phyloP scores from a whole-genome alignment of 129 eudicot genomes.

The Flaveria robusta region DNA sequence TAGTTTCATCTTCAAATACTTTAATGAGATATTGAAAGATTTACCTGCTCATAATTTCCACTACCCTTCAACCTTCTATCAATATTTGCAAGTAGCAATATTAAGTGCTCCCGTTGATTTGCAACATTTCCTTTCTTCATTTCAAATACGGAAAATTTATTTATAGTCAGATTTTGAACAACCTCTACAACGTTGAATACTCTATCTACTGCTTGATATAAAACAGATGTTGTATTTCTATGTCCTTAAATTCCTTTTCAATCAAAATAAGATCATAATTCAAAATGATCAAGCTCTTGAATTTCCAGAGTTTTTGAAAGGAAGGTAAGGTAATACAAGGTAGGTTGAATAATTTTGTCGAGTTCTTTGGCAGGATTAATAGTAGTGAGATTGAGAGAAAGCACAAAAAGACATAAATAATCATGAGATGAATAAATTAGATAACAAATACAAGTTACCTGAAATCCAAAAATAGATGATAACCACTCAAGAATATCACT shows the following conservation, averaged over 20 bases:
- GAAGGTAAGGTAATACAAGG: slow-evolving; percentile 7
- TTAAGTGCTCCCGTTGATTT: slow-evolving; percentile 96
- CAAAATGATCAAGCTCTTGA: slow-evolving; percentile 22
- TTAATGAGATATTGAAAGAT: slow-evolving; percentile 21
- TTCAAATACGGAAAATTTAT: slow-evolving; percentile 14
- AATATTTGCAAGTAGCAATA: slow-evolving; percentile 90
- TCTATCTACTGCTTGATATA: neutral
- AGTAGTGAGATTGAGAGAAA: slow-evolving; percentile 11
- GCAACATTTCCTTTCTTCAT: slow-evolving; percentile 99
- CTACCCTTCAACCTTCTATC: slow-evolving; percentile 64
- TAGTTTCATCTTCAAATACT: slow-evolving; percentile 10
- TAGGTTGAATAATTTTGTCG: slow-evolving; percentile 10
- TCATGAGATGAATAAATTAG: slow-evolving; percentile 13
- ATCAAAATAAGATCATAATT: neutral
- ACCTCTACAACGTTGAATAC: slow-evolving; percentile 6
- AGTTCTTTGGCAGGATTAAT: slow-evolving; percentile 17
- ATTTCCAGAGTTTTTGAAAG: slow-evolving; percentile 15
- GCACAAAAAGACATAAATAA: slow-evolving; percentile 13
- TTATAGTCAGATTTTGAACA: slow-evolving; percentile 31
- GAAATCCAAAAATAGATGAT: slow-evolving; percentile 86
- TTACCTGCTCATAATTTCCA: slow-evolving; percentile 62
- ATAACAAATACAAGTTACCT: slow-evolving; percentile 53
- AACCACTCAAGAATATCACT: slow-evolving; percentile 97
- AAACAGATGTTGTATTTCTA: neutral
- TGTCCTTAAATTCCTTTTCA: neutral